Base-by-base conservation (phyloP, 2,329 filamentous ascomycete genomes). In the Phialophora tarda region DNA sequence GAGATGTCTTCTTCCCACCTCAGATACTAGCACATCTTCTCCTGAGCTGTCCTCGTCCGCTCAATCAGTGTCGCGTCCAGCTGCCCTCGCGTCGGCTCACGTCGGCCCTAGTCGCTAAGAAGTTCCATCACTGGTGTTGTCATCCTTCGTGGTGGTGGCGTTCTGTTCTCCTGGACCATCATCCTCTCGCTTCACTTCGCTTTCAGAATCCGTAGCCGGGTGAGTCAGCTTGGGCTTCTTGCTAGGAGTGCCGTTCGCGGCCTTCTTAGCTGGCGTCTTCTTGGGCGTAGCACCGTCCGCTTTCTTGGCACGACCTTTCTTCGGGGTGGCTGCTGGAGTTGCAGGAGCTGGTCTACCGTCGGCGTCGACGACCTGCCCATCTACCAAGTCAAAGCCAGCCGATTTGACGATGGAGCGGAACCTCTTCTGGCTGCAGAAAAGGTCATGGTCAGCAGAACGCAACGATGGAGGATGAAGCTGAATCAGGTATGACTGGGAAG, bases 391-490 rank as follows among this genome's bases (percentile, higher is more conserved):
- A 34, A 65, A 68, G 14, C 65, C 65, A 8, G 47, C 62, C 1
- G 11, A 5, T 34, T 65, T 64, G 44, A 63, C 41, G 26, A 68
- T 68, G 17, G 65, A 24, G 8, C 59, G 59, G 58, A 68, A 68
- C 41, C 38, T 62, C 62, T 59, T 68, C 51, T 68, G 65, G 8
- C 65, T 68, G 38, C 8, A 7, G 3, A 12, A 14, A 65, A 23
- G 23, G 47, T 4, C 21, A 23, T 28, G 21, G 48, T 51, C 24
- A 51, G 48, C 28, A 55, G 53, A 17, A 4, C 17, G 17, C 10
- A 55, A 17, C 5, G 48, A 14, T 11, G 23, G 8, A 6, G 30
- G 53, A 55, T 4, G 10, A 7, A 55, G 4, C 17, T 32, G 8
- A 32, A 4, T 11, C 7, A 2, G 28, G 32, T 5, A 28, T 23